Base-by-base conservation (phyloP, 345 rosid genomes). In the Kandelia obovata region DNA sequence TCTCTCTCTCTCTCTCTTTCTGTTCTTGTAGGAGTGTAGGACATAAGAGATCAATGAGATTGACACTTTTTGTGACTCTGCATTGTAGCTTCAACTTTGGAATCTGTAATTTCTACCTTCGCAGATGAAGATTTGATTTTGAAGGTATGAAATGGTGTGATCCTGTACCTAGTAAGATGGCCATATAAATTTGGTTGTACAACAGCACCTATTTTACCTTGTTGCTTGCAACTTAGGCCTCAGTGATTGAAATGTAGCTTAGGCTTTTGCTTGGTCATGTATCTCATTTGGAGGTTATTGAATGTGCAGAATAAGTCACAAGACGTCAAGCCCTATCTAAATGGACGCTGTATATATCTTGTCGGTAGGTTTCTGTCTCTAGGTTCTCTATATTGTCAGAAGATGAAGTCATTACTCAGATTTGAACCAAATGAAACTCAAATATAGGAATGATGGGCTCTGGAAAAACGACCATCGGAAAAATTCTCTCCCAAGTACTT, bases 361-460 rank as follows among this genome's bases (percentile, higher is more conserved):
- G 99, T 95, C 71, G 98, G 99, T 92, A 28, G 86, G 97, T 86
- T 75, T 73, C 83, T 65, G 59, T 43, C 58, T 72, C 72, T 31
- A 31, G 47, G 23, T 65, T 32, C 37, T 64, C 53, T 43, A n/a
- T 17, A 20, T 60, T 19, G 60, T 72, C 47, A 9, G 58, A 56
- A 62, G 56, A 30, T 72, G 39, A 37, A 25, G 35, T n/a, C n/a
- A 59, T 76, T 53, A 11, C 30, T 25, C 30, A 20, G 60, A 55
- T 20, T 34, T 46, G 75, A 69, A 75, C 57, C 2, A 34, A 28
- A 76, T 37, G 25, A 27, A 65, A 30, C 58, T 61, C 65, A 64
- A 28, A 30, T 81, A 76, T 79, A 92, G 97, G 99, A 58, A 86
- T 92, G 93, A 92, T 95, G 99, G 99, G 97, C 49, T 95, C 96